Conservation (phyloP, 805 yeast genomes). For the Komagataella pseudopastoris region DNA sequence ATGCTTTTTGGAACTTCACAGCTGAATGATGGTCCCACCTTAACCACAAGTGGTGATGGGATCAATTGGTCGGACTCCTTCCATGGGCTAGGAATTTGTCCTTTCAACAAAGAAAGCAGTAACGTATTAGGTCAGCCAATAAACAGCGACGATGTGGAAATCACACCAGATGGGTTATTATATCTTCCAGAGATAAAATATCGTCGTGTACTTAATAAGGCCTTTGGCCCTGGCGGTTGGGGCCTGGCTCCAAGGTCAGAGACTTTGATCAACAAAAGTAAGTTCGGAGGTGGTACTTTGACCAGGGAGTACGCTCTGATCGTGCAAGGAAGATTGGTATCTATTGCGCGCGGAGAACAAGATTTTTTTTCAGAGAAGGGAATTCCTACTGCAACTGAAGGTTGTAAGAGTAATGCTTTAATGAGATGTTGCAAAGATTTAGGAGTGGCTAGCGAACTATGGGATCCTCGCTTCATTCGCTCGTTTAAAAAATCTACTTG, state of each 20-base stretch:
- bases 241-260: slow-evolving; percentile 91
- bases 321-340: slow-evolving; percentile 77
- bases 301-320: slow-evolving; percentile 86
- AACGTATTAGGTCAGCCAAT: slow-evolving; percentile 49
- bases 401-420: slow-evolving; percentile 90
- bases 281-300: slow-evolving; percentile 28
- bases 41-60: slow-evolving; percentile 7
- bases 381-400: slow-evolving; percentile 92
- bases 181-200: slow-evolving; percentile 94
- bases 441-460: slow-evolving; percentile 91
- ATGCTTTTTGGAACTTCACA: neutral
- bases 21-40: neutral
- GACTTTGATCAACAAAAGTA: slow-evolving; percentile 57
- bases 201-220: slow-evolving; percentile 73
- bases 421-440: slow-evolving; percentile 98
- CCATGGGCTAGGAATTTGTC: slow-evolving; percentile 71
- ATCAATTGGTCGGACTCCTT: slow-evolving; percentile 79
- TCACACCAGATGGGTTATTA: slow-evolving; percentile 88
- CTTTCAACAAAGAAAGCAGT: slow-evolving; percentile 52
- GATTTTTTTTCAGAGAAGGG: slow-evolving; percentile 79
- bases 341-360: slow-evolving; percentile 93
- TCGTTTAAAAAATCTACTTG: slow-evolving; percentile 51
- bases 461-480: slow-evolving; percentile 91
- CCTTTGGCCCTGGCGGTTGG: slow-evolving; percentile 99
- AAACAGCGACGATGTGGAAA: slow-evolving; percentile 68